Conservation (phyloP, 2,329 filamentous ascomycete species). For the Pseudocercospora fuligena region DNA sequence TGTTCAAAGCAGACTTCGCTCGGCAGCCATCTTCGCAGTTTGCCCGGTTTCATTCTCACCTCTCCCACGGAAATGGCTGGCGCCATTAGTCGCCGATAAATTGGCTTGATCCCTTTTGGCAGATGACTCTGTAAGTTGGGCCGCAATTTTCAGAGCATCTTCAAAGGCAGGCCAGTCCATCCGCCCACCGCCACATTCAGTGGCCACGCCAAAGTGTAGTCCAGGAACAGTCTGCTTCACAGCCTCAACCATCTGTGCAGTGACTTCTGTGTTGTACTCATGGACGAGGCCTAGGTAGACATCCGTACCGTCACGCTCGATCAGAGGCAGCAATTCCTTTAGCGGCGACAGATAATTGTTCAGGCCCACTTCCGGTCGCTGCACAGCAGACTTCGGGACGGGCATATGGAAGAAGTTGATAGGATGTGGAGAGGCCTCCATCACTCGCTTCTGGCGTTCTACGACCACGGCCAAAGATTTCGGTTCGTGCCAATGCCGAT, state of each 20-base stretch:
- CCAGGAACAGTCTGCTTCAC: slow-evolving; percentile 40
- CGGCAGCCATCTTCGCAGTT: not conserved
- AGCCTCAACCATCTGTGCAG: slow-evolving; percentile 43
- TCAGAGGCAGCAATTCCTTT: slow-evolving; percentile 33
- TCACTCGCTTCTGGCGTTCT: slow-evolving; percentile 44
- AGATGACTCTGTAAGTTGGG: slow-evolving; percentile 25
- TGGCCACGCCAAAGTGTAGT: slow-evolving; percentile 46
- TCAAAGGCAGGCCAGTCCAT: slow-evolving; percentile 40
- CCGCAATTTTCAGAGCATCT: slow-evolving; percentile 31
- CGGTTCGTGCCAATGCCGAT: slow-evolving; percentile 53
- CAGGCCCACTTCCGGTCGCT: slow-evolving; percentile 28
- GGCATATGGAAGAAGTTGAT: slow-evolving; percentile 53
- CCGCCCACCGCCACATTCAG: slow-evolving; percentile 50
- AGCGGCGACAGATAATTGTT: slow-evolving; percentile 48
- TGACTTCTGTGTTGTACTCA: slow-evolving; percentile 46
- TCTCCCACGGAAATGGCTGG: not conserved
- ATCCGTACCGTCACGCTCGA: slow-evolving; percentile 42
- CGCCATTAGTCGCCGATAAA: not conserved
- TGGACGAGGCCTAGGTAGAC: slow-evolving; percentile 51
- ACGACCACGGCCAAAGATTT: slow-evolving; percentile 41
- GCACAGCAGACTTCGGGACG: slow-evolving; percentile 46
- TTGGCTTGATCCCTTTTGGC: not conserved
- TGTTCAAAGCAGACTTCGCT: not conserved
- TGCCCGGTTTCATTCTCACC: not conserved
- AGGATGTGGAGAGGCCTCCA: slow-evolving; percentile 34